Evolutionary conservation across 352 stramenopile genomes (phyloP), one percentile per base, ranked within the genome.

Genomic region (Phytophthora sp.): DNA sequence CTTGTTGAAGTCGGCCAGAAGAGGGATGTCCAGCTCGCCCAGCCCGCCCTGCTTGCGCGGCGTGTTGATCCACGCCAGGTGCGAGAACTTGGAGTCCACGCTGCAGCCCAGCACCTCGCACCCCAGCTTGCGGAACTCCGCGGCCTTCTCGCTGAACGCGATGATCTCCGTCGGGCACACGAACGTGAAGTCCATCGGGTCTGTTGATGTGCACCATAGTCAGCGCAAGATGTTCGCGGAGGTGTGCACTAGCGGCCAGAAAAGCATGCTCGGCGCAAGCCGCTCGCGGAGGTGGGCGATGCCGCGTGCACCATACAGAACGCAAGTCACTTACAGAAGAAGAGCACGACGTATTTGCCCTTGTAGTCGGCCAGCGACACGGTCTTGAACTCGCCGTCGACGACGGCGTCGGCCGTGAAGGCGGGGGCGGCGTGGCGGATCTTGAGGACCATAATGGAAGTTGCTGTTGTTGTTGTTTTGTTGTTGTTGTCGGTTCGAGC

Each of bases 121-220:
- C 65, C 80, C 72, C 28, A 95, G 51, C 50, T 80, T 76, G 24
- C 82, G 56, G 71, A 97, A 97, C 41, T 92, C 81, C 4, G 77
- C 76, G 20, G 74, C 65, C 48, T 79, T 74, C 52, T 97, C 90
- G 55, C 66, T 87, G 69, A 96, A 97, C 26, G 84, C 82, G 61
- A 87, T 89, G 77, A 97, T 97, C 73, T 97, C 90, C 32, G 90
- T 97, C 24, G 87, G 88, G 55, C 86, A 95, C 50, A 97, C 90
- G 60, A 96, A 97, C 31, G 89, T 97, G 59, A 96, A 96, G 77
- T 96, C 90, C 54, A 93, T 72, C 53, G 89, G 90, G 76, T 95
- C n/a, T n/a, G n/a, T n/a, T n/a, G n/a, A n/a, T n/a, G n/a, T n/a
- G n/a, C n/a, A n/a, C n/a, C n/a, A n/a, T n/a, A n/a, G n/a, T n/a